A percentile compares a stretch with the other conserved stretches of the same genome.
Evolutionary conservation across 257 asterid genomes (phyloP).

Genomic region (Eucommia ulmoides): DNA sequence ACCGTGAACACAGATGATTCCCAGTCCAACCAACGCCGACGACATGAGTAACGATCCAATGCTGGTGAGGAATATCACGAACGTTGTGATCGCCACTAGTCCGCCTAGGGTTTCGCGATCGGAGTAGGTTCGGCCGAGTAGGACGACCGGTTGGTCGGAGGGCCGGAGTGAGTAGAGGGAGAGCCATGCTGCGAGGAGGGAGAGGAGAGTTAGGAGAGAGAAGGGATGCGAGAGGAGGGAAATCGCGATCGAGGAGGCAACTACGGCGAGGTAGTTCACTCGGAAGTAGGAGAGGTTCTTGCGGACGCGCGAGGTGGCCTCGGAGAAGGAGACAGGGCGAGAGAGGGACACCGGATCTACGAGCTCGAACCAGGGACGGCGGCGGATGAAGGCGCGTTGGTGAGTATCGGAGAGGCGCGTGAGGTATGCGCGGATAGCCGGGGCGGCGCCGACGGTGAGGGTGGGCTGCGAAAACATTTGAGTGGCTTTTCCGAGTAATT

Average conservation of each 20-base stretch:
- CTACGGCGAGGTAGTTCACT: constrained; percentile 45
- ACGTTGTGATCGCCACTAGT: constrained; percentile 14
- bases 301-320: constrained; percentile 66
- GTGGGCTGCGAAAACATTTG: no score
- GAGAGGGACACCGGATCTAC: constrained; percentile 60
- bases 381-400: constrained; percentile 44
- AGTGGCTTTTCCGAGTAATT: no score
- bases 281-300: constrained; percentile 59
- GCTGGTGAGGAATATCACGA: constrained; percentile 25
- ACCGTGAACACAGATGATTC: constrained; percentile 27
- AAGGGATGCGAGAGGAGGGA: constrained; percentile 32
- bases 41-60: constrained; percentile 28
- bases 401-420: constrained; percentile 34
- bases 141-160: constrained; percentile 20
- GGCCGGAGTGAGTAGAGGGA: constrained; percentile 32
- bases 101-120: constrained; percentile 19
- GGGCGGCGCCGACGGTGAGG: constrained; percentile 29
- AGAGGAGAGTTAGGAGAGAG: constrained; percentile 22
- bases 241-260: constrained; percentile 32
- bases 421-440: constrained; percentile 42
- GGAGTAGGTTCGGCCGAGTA: constrained; percentile 19
- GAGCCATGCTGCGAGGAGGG: constrained; percentile 30
- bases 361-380: constrained; percentile 83
- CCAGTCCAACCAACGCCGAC: constrained; percentile 21
- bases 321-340: constrained; percentile 71